Conservation (phyloP, 2,329 filamentous ascomycete species). For the Monosporascus sp. region DNA sequence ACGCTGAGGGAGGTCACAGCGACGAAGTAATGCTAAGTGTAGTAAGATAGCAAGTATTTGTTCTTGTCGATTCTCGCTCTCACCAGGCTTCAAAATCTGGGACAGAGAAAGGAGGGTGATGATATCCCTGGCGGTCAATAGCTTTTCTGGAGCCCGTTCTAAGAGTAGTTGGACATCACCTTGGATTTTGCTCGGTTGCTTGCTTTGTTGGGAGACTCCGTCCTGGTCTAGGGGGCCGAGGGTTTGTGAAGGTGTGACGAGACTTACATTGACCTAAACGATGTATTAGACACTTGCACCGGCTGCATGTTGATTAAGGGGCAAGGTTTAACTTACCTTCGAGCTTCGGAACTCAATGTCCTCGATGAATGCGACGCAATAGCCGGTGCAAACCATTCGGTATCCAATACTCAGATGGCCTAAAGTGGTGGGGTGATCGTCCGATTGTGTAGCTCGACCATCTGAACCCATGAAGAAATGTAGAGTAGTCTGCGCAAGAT, state of each 20-base stretch:
- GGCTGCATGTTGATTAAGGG: neutral
- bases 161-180: neutral
- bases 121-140: conserved; percentile 13
- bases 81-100: conserved; percentile 7
- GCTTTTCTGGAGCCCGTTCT: neutral
- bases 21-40: conserved; percentile 22
- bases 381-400: conserved; percentile 49
- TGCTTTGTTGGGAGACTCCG: neutral
- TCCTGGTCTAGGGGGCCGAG: neutral
- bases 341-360: conserved; percentile 59
- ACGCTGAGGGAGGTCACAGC: conserved; percentile 17
- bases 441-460: conserved; percentile 31
- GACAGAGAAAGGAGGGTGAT: conserved; percentile 15
- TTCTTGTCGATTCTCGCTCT: neutral
- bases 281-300: neutral
- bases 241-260: conserved; percentile 3
- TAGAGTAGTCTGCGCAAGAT: conserved; percentile 48
- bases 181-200: neutral
- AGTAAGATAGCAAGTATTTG: conserved; percentile 16
- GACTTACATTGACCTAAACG: conserved; percentile 5
- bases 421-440: neutral
- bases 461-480: conserved; percentile 69
- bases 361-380: conserved; percentile 61
- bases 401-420: conserved; percentile 44
- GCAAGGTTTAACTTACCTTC: conserved; percentile 39